Percentiles rank a stretch among this genome's conserved stretches.
These are phyloP conservation scores for Penicillium corylophilum DNA, from an alignment of 2,329 filamentous ascomycete genomes.

Conservation along the genomic window DNA sequence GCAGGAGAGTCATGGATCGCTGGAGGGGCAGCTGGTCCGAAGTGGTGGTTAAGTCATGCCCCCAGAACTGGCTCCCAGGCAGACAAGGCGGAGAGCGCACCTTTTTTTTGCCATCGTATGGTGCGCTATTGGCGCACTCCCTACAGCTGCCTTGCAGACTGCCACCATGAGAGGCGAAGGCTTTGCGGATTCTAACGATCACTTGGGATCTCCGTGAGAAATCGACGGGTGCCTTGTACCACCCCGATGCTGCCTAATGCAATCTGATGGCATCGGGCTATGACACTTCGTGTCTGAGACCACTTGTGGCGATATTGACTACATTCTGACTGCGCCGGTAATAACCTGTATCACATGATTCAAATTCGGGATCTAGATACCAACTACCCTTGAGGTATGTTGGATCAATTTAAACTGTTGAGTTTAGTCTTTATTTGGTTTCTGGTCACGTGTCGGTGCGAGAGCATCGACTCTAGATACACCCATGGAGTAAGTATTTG, in stretches of 20 bases:
- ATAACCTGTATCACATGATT: background rate
- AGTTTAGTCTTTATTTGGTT: background rate
- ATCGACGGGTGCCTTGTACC: background rate
- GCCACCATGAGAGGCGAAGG: background rate
- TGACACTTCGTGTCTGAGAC: background rate
- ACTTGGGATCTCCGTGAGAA: background rate
- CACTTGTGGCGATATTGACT: background rate
- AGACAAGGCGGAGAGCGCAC: conserved; percentile 28
- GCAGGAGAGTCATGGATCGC: conserved; percentile 41
- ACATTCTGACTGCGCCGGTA: background rate
- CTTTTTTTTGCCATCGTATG: conserved; percentile 22
- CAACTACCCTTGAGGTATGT: too few species aligned
- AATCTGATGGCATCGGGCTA: background rate
- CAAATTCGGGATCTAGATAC: background rate
- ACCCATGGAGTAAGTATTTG: too few species aligned
- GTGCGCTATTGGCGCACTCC: conserved; percentile 1
- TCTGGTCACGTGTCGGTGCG: background rate
- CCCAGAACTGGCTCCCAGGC: conserved; percentile 11
- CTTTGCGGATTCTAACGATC: background rate
- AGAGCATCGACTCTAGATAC: too few species aligned
- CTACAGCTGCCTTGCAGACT: background rate
- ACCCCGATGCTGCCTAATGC: background rate
- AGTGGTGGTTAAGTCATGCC: conserved; percentile 18
- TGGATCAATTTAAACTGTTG: background rate
- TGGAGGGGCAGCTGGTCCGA: conserved; percentile 9